Base-by-base conservation (phyloP, 345 rosid species). In the Gossypium mustelinum region DNA sequence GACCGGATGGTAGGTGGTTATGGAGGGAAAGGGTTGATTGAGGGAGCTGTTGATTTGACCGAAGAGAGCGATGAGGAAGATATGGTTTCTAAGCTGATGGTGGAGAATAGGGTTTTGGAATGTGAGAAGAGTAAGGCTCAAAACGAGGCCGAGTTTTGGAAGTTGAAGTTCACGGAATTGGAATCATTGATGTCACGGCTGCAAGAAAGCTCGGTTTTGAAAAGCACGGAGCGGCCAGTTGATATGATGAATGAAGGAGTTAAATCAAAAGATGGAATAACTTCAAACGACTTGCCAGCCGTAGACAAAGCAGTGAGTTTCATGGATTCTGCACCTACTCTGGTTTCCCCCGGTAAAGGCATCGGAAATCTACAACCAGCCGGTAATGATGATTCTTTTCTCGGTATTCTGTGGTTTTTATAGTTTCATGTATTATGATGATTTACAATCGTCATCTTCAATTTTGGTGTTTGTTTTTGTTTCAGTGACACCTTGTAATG, bases 61-160 rank as follows among this genome's bases (percentile, higher is more conserved):
- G 81, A n/a, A 62, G 80, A 58, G 39, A 79, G 79, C 24, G 77
- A 75, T 10, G 87, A 81, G 13, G 83, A 83, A 41, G 79, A 78
- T 75, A 45, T 64, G 43, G 76, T 85, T 55, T 22, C 78, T 62
- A 84, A 82, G 79, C 82, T 89, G 51, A 79, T 85, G 85, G 74
- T 71, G 68, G 86, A 86, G 84, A 89, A 86, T 75, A 44, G 4
- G 47, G 74, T 77, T 20, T 78, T 87, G 74, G 85, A 85, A 71
- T 61, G 59, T 63, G 88, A 86, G 86, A 87, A 86, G 85, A 72
- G 78, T 47, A 67, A 20, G 74, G 92, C 86, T 68, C 89, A 84
- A 82, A 79, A n/a, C 1, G 83, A 86, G 45, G 79, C 80, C 17
- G 80, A 82, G 78, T 55, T 54, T 18, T 88, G 92, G 93, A 93